Conservation (phyloP, 2,329 filamentous ascomycete genomes). For the Ophiostoma sp. region DNA sequence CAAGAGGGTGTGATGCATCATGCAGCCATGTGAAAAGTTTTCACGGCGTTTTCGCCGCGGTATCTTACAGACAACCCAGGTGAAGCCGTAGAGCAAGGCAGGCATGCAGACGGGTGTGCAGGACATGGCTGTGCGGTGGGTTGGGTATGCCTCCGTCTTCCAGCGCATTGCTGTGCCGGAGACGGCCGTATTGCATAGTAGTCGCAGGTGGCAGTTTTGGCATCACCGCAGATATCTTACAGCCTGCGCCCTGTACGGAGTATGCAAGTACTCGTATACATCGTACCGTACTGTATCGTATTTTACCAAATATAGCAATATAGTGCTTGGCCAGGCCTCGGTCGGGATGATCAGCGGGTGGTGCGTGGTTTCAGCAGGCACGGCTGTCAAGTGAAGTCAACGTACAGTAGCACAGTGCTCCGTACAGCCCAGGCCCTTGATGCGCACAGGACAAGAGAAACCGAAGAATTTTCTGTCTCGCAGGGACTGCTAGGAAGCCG, state of each 20-base stretch:
- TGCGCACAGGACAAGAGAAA: neutral
- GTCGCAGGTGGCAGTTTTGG: neutral
- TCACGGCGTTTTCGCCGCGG: neutral
- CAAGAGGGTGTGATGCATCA: slow-evolving; percentile 4
- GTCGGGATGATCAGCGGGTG: too few species aligned
- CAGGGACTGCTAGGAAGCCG: too few species aligned
- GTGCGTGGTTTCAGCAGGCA: neutral
- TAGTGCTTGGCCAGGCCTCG: neutral
- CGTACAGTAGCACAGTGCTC: too few species aligned
- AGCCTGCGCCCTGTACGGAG: neutral
- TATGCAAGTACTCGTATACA: neutral
- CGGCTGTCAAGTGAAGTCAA: neutral
- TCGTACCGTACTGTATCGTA: neutral
- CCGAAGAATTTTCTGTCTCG: neutral
- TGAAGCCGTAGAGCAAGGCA: neutral
- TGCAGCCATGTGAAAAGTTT: slow-evolving; percentile 2
- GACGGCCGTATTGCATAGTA: neutral
- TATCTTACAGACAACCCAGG: neutral
- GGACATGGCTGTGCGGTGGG: neutral
- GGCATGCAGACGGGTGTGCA: slow-evolving; percentile 6
- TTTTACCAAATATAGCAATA: neutral
- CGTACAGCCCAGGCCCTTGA: too few species aligned
- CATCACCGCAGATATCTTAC: neutral
- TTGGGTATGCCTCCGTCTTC: too few species aligned
- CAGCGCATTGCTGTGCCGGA: neutral